A percentile compares a stretch with the other conserved stretches of the same genome.
These are phyloP conservation scores for Bremia lactucae DNA, from an alignment of 352 stramenopile species.

Conservation along the genomic window DNA sequence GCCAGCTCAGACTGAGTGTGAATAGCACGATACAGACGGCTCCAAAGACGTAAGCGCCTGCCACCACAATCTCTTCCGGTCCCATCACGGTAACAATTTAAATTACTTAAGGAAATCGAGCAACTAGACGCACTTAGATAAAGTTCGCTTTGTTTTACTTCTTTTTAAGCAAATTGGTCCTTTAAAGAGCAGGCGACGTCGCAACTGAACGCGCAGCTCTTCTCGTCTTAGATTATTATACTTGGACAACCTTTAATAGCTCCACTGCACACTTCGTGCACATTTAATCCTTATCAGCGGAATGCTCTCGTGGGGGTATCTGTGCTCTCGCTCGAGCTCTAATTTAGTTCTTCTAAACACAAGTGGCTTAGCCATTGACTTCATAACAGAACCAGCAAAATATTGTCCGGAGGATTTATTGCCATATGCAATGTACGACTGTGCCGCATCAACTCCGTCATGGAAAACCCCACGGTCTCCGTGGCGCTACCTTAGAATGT, in stretches of 20 bases:
- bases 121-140: no score
- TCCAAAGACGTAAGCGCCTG: constrained; percentile 56
- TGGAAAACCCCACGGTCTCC: constrained; percentile 19
- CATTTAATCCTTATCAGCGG: neutral
- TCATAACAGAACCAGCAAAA: constrained; percentile 6
- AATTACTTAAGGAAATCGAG: no score
- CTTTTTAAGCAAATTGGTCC: neutral
- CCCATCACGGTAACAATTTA: constrained; percentile 17
- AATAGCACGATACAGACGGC: constrained; percentile 77
- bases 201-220: constrained; percentile 14
- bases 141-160: no score
- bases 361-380: constrained; percentile 22
- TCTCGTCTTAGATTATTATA: constrained; percentile 4
- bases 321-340: constrained; percentile 36
- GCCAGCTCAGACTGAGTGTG: constrained; percentile 60
- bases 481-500: constrained; percentile 32
- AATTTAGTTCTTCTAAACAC: constrained; percentile 49
- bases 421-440: constrained; percentile 25
- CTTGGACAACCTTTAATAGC: constrained; percentile 7
- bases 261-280: constrained; percentile 12
- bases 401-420: constrained; percentile 32
- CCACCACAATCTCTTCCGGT: constrained; percentile 44
- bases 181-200: constrained; percentile 35
- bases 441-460: constrained; percentile 25
- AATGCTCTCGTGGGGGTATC: constrained; percentile 7